phyloP scores from a whole-genome alignment of 1,139 yeast genomes.

The Saccharomyces hybrid region DNA sequence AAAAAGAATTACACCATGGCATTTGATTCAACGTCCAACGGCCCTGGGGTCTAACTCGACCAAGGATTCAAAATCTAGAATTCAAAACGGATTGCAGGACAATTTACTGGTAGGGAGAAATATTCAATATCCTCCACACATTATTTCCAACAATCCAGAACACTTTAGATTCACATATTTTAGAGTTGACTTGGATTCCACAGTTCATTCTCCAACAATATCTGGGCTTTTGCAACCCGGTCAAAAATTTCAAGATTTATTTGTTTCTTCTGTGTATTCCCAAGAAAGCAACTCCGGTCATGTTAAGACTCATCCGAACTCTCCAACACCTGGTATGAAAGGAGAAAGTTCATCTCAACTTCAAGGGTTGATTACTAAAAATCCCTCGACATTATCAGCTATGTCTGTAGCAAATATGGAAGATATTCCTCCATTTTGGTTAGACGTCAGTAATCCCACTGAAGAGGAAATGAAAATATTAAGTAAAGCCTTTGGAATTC shows the following conservation, averaged over 20 bases:
- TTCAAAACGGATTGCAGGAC: conserved; percentile 16
- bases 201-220: conserved; percentile 83
- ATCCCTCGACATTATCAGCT: conserved; percentile 9
- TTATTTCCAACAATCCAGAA: conserved; percentile 38
- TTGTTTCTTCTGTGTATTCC: conserved; percentile 36
- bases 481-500: conserved; percentile 87
- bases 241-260: conserved; percentile 44
- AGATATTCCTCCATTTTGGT: conserved; percentile 66
- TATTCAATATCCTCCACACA: conserved; percentile 37
- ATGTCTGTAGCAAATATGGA: conserved; percentile 22
- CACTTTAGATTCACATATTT: conserved; percentile 80
- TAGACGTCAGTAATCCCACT: conserved; percentile 86
- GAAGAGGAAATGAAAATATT: conserved; percentile 95
- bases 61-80: conserved; percentile 9
- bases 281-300: conserved; percentile 13
- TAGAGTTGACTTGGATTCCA: conserved; percentile 82
- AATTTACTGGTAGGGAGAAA: conserved; percentile 29
- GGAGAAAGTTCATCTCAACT: not conserved
- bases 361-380: not conserved
- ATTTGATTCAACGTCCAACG: conserved; percentile 32
- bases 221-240: conserved; percentile 68
- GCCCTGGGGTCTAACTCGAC: conserved; percentile 9
- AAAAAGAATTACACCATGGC: conserved; percentile 73
- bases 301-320: conserved; percentile 9
- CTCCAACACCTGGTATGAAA: conserved; percentile 1